phyloP scores from a whole-genome alignment of 768 basidiomycete species.

The Lactifluus echinatus region DNA sequence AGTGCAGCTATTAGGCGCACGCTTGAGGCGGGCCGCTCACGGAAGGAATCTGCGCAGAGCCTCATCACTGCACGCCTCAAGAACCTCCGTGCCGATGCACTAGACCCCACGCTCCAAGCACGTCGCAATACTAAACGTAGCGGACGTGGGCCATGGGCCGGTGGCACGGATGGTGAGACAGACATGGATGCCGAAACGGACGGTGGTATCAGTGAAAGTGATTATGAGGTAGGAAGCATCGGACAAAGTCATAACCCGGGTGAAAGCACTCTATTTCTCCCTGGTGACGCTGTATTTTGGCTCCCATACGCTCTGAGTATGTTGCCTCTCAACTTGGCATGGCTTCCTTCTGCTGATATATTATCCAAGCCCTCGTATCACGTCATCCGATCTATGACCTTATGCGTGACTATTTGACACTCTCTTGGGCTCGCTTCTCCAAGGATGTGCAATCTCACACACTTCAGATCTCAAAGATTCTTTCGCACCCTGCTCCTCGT shows the following conservation, averaged over 20 bases:
- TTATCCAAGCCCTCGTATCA: slow-evolving; percentile 63
- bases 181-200: slow-evolving; percentile 63
- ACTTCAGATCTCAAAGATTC: slow-evolving; percentile 80
- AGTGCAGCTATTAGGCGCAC: slow-evolving; percentile 77
- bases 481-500: slow-evolving; percentile 80
- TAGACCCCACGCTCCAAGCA: slow-evolving; percentile 53
- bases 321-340: slow-evolving; percentile 25
- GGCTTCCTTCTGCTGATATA: background rate
- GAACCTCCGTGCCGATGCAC: slow-evolving; percentile 44
- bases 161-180: slow-evolving; percentile 53
- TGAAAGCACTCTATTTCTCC: slow-evolving; percentile 81
- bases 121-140: slow-evolving; percentile 47
- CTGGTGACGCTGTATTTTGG: slow-evolving; percentile 90
- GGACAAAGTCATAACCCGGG: slow-evolving; percentile 69
- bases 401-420: slow-evolving; percentile 92
- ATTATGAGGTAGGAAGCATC: slow-evolving; percentile 75
- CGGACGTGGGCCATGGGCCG: slow-evolving; percentile 64
- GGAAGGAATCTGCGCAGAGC: slow-evolving; percentile 75
- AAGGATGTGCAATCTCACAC: slow-evolving; percentile 93
- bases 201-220: slow-evolving; percentile 76
- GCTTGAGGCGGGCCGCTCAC: slow-evolving; percentile 65
- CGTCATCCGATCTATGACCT: slow-evolving; percentile 91
- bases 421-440: slow-evolving; percentile 89
- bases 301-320: slow-evolving; percentile 85
- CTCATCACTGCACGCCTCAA: slow-evolving; percentile 60